Base-by-base conservation (phyloP, 495 filamentous ascomycete species). In the Penicillium taxi region DNA sequence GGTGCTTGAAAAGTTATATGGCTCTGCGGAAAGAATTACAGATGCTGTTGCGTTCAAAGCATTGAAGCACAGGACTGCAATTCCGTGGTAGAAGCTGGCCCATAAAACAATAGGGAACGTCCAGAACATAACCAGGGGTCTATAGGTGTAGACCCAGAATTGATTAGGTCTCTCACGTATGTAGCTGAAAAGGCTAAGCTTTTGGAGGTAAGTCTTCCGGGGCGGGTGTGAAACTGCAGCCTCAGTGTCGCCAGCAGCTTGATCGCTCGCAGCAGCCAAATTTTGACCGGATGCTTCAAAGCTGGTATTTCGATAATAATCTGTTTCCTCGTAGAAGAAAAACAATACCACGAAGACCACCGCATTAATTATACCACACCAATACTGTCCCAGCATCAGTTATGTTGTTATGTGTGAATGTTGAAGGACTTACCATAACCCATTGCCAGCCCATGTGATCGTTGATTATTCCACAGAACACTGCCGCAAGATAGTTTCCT, bases 261-360 rank as follows among this genome's bases (percentile, higher is more conserved):
- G 9, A 13, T 6, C 23, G 3, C 22, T 9, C 17, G 12, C 9
- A 9, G 11, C 7, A 20, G 8, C n/a, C n/a, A n/a, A n/a, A n/a
- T n/a, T n/a, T n/a, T n/a, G n/a, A n/a, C n/a, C n/a, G n/a, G n/a
- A n/a, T n/a, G n/a, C n/a, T n/a, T n/a, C n/a, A n/a, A n/a, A n/a
- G n/a, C n/a, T n/a, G n/a, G n/a, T 22, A 11, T 16, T 16, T 13
- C 40, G 26, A 21, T 40, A 44, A 33, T 36, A 47, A n/a, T 32
- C 39, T 3, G 73, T 74, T 45, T 78, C 73, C 56, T 77, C 74
- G 58, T 72, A 66, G 38, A 71, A 69, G 49, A 75, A 66, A 56
- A 75, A 73, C 6, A 29, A 13, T 8, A 14, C 12, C 26, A 29
- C 12, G 1, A 71, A 54, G 39, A 72, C 66, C 5, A 74, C 46